Percentiles rank a stretch among this genome's conserved stretches.
phyloP scores from a whole-genome alignment of 805 yeast genomes.

The Metschnikowia cubensis region DNA sequence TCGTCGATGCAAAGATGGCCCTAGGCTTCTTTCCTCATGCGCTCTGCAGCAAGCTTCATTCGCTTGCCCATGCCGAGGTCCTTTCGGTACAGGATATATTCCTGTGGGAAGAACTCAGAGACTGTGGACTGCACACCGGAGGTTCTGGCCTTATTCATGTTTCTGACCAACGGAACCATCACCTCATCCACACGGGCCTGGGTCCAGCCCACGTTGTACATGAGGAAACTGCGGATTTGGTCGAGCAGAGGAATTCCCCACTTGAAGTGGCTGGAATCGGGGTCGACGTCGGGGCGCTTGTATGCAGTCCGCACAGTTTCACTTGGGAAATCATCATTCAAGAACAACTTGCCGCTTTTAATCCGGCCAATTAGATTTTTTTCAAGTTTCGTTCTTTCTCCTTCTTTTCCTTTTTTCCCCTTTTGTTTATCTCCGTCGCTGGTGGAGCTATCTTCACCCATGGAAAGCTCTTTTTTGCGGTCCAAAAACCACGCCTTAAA shows the following conservation, averaged over 20 bases:
- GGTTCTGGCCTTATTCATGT: conserved; percentile 60
- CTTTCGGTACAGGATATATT: conserved; percentile 44
- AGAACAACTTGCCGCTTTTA: conserved; percentile 46
- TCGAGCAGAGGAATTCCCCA: conserved; percentile 94
- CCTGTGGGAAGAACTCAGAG: conserved; percentile 66
- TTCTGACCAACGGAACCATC: conserved; percentile 77
- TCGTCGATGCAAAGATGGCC: background rate
- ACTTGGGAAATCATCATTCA: conserved; percentile 71
- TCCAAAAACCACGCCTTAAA: conserved; percentile 57
- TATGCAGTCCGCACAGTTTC: conserved; percentile 69
- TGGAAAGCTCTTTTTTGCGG: conserved; percentile 34
- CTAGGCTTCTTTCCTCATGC: background rate
- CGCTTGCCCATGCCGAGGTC: conserved; percentile 56
- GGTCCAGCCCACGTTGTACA: conserved; percentile 75
- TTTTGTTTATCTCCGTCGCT: conserved; percentile 21
- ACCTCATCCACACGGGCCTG: conserved; percentile 74
- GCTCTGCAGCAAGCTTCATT: conserved; percentile 50
- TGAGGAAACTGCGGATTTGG: conserved; percentile 64
- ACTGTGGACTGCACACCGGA: conserved; percentile 56
- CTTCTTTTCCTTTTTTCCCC: no score
- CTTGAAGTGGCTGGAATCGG: conserved; percentile 67
- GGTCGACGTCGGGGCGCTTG: conserved; percentile 75
- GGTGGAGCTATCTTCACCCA: conserved; percentile 15
- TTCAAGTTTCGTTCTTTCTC: conserved; percentile 36
- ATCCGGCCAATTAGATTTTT: conserved; percentile 57